Evolutionary conservation across 1,139 yeast genomes (phyloP).

Genomic region (Sugiyamaella pinicola): DNA sequence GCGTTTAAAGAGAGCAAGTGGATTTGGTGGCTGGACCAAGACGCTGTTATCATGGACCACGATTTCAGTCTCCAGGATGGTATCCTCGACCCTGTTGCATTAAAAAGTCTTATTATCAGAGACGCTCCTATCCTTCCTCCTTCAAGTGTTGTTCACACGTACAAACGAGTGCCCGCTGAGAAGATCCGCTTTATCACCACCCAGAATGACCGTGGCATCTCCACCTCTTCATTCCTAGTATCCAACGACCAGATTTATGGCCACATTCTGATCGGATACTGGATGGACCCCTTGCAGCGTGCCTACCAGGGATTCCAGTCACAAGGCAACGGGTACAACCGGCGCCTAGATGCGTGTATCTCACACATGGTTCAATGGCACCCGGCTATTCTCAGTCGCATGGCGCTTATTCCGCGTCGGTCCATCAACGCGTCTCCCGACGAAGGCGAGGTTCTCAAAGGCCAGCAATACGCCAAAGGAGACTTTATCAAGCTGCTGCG

Average conservation of each 20-base stretch:
- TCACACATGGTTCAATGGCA: conserved; percentile 90
- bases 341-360: conserved; percentile 50
- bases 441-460: conserved; percentile 33
- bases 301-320: conserved; percentile 64
- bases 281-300: conserved; percentile 69
- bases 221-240: conserved; percentile 67
- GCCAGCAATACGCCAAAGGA: conserved; percentile 31
- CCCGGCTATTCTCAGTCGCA: conserved; percentile 70
- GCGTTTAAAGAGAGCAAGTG: conserved; percentile 86
- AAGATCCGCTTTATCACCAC: conserved; percentile 63
- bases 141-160: conserved; percentile 70
- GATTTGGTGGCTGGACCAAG: conserved; percentile 85
- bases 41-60: conserved; percentile 70
- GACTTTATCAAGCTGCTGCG: conserved; percentile 35
- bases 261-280: conserved; percentile 64
- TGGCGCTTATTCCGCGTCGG: conserved; percentile 61
- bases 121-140: conserved; percentile 57
- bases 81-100: conserved; percentile 54
- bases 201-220: conserved; percentile 63
- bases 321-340: conserved; percentile 52
- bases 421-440: conserved; percentile 32
- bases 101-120: conserved; percentile 62
- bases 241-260: conserved; percentile 63
- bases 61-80: conserved; percentile 52
- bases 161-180: conserved; percentile 58